A percentile compares a stretch with the other conserved stretches of the same genome.
Evolutionary conservation across 805 yeast species (phyloP).

Genomic region (Hanseniaspora opuntiae): DNA sequence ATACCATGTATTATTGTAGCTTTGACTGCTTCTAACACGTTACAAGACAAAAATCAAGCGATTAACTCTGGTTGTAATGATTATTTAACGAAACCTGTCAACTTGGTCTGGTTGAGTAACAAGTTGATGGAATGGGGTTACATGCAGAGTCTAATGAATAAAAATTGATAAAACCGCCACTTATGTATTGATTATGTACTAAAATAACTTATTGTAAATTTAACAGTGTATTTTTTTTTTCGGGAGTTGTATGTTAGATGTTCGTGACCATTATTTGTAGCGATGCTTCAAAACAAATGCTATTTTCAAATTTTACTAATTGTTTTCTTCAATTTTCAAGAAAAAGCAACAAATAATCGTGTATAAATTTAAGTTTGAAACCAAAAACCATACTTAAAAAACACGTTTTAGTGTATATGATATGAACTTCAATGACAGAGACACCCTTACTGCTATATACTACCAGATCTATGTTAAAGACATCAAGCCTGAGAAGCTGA

Average conservation of each 20-base stretch:
- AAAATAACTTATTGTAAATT: too few species aligned
- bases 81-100: conserved; percentile 89
- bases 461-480: neutral
- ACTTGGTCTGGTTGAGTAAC: conserved; percentile 81
- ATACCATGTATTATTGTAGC: conserved; percentile 94
- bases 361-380: neutral
- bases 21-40: conserved; percentile 78
- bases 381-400: neutral
- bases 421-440: conserved; percentile 9
- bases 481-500: neutral
- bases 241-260: too few species aligned
- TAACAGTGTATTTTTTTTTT: too few species aligned
- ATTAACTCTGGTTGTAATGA: conserved; percentile 96
- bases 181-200: neutral
- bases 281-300: too few species aligned
- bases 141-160: conserved; percentile 90
- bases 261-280: too few species aligned
- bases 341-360: too few species aligned
- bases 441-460: neutral
- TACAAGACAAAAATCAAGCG: conserved; percentile 77
- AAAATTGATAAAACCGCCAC: neutral
- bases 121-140: conserved; percentile 98
- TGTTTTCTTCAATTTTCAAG: too few species aligned
- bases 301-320: too few species aligned
- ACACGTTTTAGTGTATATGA: neutral